Conservation (phyloP, 305 asterid species). For the Fraxinus nigra region DNA sequence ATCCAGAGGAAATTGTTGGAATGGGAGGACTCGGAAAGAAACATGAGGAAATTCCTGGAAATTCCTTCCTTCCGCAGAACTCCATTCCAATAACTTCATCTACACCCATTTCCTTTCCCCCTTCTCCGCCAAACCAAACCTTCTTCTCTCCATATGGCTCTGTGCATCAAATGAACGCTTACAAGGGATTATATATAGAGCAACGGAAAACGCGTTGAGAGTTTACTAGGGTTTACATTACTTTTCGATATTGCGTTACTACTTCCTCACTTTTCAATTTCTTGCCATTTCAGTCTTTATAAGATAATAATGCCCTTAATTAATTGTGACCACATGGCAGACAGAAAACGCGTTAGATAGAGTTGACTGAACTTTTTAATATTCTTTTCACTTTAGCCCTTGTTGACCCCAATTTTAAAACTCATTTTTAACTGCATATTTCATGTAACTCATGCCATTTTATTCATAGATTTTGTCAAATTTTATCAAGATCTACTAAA, state of each 20-base stretch:
- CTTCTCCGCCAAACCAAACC: background rate
- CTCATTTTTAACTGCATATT: no score
- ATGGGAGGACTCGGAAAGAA: constrained; percentile 2
- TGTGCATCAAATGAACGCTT: background rate
- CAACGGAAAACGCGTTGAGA: background rate
- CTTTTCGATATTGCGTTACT: background rate
- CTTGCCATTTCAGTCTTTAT: background rate
- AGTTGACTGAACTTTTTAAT: no score
- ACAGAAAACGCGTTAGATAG: no score
- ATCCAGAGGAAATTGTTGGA: background rate
- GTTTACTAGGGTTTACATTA: background rate
- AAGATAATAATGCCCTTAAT: no score
- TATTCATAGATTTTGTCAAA: no score
- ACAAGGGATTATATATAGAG: background rate
- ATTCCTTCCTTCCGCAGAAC: background rate
- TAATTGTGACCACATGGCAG: no score
- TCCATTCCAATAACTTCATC: background rate
- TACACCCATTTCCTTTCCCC: background rate
- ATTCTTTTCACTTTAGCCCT: no score
- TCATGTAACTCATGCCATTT: no score
- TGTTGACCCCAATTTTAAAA: no score
- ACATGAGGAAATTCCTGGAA: background rate
- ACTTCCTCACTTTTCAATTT: no score
- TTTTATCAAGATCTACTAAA: no score
- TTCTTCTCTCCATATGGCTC: background rate